These are phyloP conservation scores for Penicillium sp. DNA, from an alignment of 2,329 filamentous ascomycete genomes.

Conservation along the genomic window DNA sequence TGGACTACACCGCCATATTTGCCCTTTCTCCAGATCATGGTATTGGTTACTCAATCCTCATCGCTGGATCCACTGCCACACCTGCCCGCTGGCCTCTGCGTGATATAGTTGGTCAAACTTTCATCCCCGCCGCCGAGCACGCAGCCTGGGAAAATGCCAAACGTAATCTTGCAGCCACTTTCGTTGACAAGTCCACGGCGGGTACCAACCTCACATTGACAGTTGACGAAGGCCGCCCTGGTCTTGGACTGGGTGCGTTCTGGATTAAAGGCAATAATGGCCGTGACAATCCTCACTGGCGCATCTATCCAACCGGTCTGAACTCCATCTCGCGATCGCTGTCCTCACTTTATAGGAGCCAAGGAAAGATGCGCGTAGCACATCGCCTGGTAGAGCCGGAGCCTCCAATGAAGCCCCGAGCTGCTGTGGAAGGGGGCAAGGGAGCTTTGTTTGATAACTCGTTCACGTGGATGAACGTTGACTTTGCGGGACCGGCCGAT, in stretches of 20 bases:
- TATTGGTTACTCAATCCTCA: slow-evolving; percentile 14
- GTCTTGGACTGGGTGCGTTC: slow-evolving; percentile 2
- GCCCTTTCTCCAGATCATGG: slow-evolving; percentile 17
- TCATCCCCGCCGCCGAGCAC: slow-evolving; percentile 15
- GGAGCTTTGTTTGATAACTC: slow-evolving; percentile 17
- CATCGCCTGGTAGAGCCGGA: slow-evolving; percentile 1
- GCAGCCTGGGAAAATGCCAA: slow-evolving; percentile 12
- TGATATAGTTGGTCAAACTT: slow-evolving; percentile 11
- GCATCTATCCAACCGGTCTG: neutral
- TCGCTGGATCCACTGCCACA: slow-evolving; percentile 9
- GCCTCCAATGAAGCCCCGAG: slow-evolving; percentile 2
- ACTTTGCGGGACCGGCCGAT: neutral
- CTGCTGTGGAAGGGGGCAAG: slow-evolving; percentile 13
- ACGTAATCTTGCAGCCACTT: slow-evolving; percentile 12
- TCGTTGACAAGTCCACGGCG: slow-evolving; percentile 1
- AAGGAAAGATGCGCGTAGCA: neutral
- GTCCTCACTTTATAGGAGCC: neutral
- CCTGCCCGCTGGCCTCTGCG: slow-evolving; percentile 14
- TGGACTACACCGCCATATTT: slow-evolving; percentile 13
- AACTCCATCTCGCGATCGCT: slow-evolving; percentile 5
- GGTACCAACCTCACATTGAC: slow-evolving; percentile 2
- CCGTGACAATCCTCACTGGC: neutral
- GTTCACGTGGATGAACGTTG: slow-evolving; percentile 15
- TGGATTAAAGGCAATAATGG: neutral
- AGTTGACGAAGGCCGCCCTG: neutral